Conservation (phyloP, 345 rosid genomes). For the Triadica sebifera region DNA sequence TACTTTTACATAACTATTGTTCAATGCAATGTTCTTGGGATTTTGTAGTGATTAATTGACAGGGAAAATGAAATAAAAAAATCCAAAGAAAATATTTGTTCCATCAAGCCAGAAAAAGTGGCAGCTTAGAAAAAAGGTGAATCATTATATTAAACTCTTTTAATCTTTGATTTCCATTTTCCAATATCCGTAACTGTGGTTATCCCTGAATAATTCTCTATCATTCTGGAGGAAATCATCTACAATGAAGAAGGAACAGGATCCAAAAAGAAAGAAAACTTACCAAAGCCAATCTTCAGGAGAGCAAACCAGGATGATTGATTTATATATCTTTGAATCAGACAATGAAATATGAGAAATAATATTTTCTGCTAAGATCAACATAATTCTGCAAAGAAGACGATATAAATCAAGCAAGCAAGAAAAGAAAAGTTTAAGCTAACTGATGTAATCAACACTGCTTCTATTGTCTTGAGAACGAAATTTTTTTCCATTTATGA, state of each 20-base stretch:
- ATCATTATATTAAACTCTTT: conserved; percentile 9
- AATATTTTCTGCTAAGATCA: no score
- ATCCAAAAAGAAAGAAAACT: conserved; percentile 49
- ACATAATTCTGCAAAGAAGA: no score
- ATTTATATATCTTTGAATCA: conserved; percentile 58
- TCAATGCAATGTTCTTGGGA: conserved; percentile 6
- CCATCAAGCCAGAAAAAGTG: conserved; percentile 12
- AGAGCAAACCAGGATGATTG: conserved; percentile 54
- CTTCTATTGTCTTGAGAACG: no score
- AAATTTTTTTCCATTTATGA: no score
- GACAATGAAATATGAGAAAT: conserved; percentile 60
- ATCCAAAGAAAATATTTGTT: conserved; percentile 34
- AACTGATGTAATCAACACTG: no score
- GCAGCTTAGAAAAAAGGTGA: conserved; percentile 58
- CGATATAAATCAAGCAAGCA: no score
- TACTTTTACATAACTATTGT: not conserved
- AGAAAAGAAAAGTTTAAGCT: no score
- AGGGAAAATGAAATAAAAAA: conserved; percentile 45
- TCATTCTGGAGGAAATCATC: conserved; percentile 57
- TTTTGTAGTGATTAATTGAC: conserved; percentile 17
- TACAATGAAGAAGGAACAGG: conserved; percentile 28
- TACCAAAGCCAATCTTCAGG: conserved; percentile 24
- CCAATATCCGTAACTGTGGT: not conserved
- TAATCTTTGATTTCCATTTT: conserved; percentile 1
- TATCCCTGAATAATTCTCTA: conserved; percentile 17